These are phyloP conservation scores for Purshia tridentata DNA, from an alignment of 306 rosid species.

Conservation along the genomic window DNA sequence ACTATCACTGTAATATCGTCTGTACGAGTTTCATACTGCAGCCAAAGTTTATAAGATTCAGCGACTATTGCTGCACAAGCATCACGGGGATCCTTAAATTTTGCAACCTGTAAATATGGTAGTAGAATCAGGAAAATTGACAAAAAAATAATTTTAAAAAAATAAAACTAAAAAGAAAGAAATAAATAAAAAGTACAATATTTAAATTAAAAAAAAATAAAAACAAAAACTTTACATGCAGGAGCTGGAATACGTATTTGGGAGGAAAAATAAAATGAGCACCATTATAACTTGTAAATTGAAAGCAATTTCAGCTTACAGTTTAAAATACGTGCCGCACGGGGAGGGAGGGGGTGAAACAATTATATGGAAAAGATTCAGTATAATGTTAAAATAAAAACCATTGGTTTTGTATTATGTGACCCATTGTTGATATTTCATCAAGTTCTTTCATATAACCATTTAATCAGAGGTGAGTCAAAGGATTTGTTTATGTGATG, in stretches of 20 bases:
- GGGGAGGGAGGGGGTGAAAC: background rate
- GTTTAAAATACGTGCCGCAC: too few relatives aligned
- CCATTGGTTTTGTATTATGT: too few relatives aligned
- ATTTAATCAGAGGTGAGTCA: background rate
- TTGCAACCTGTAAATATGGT: conserved; percentile 63
- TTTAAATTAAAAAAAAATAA: too few relatives aligned
- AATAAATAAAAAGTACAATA: too few relatives aligned
- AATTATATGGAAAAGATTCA: background rate
- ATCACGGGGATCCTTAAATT: conserved; percentile 92
- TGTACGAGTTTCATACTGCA: conserved; percentile 97
- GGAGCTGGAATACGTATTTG: too few relatives aligned
- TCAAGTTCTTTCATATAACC: background rate
- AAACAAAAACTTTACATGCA: too few relatives aligned
- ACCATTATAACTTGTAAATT: too few relatives aligned
- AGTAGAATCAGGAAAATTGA: conserved; percentile 19
- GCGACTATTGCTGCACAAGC: conserved; percentile 99
- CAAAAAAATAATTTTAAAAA: background rate
- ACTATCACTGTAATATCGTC: conserved; percentile 95
- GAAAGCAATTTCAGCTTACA: too few relatives aligned
- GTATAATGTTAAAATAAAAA: background rate
- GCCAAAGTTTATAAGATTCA: conserved; percentile 96
- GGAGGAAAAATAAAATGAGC: too few relatives aligned
- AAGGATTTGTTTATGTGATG: background rate
- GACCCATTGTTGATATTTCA: background rate
- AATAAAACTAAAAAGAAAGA: too few relatives aligned